Base-by-base conservation (phyloP, 331 rosid species). In the Erythrophleum ivorense region DNA sequence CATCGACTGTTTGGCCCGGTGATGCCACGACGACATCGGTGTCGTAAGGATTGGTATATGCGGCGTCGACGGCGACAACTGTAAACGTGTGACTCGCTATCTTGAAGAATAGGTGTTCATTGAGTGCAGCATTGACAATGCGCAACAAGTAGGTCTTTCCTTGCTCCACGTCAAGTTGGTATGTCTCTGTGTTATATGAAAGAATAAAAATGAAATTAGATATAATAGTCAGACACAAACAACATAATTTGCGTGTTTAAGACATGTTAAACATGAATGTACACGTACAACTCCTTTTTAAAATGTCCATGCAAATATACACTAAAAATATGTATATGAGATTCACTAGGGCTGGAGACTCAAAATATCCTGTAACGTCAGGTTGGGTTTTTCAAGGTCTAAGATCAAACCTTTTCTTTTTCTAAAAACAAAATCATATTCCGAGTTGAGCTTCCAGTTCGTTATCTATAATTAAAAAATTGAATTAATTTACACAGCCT, bases 1-100 rank as follows among this genome's bases (percentile, higher is more conserved):
- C 87, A 7, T 86, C 89, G 0, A 62, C 71, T n/a, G 87, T 86
- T 41, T 86, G 89, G 2, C 89, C 89, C 0, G 89, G 89, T 0
- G 85, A 79, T 0, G 73, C 3, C 1, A 86, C 87, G 0, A 86
- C 4, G 3, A 86, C 52, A 0, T 86, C 71, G 3, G 87, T 86
- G 9, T 19, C 2, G 11, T 86, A 86, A 4, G 54, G 89, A 0
- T 40, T 9, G 0, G 89, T 86, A 41, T 86, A 86, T 0, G 31
- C 0, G 1, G 89, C 89, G 14, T 86, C 89, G 0, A 83, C 40
- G 31, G 87, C 85, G 0, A 86, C 89, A 0, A 86, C 87, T 0
- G 79, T 86, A 15, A 86, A 77, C 0, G 1, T 80, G 75, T 86
- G 89, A 41, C 80, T 58, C 1, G 87, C 89, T 40, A 83, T 12